Evolutionary conservation across 345 rosid species (phyloP).

Genomic region (Fremontodendron californicum): DNA sequence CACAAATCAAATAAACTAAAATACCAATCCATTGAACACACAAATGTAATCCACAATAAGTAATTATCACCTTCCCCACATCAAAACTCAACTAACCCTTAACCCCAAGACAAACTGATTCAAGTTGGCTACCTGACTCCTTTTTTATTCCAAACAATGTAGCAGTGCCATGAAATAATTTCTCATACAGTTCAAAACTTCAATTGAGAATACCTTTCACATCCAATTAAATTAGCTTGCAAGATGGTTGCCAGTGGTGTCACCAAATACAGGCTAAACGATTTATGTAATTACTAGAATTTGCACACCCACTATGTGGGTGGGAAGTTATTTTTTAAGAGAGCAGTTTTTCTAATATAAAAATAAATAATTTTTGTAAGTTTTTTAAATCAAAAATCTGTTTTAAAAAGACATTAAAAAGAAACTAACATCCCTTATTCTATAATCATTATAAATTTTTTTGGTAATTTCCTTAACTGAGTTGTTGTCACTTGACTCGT

Average conservation of each 20-base stretch:
- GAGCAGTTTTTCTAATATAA: too few relatives aligned
- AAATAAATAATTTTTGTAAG: too few relatives aligned
- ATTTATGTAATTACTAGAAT: background rate
- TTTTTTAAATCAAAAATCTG: too few relatives aligned
- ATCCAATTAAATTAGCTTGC: background rate
- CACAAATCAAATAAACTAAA: background rate
- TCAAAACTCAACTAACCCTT: background rate
- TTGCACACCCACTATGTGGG: too few relatives aligned
- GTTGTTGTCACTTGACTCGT: too few relatives aligned
- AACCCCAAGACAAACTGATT: background rate
- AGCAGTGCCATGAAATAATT: background rate
- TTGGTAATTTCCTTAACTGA: too few relatives aligned
- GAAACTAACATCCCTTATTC: too few relatives aligned
- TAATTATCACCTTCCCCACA: background rate
- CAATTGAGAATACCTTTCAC: background rate
- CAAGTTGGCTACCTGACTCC: background rate
- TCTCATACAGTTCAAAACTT: background rate
- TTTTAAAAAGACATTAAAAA: too few relatives aligned
- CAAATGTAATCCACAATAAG: background rate
- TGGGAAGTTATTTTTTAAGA: too few relatives aligned
- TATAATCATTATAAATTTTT: too few relatives aligned
- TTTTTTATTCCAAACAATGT: background rate
- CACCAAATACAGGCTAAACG: slow-evolving; percentile 3
- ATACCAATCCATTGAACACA: background rate
- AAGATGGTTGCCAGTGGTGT: background rate